Evolutionary conservation across 2,329 filamentous ascomycete genomes (phyloP).

Genomic region (Neonectria punicea): DNA sequence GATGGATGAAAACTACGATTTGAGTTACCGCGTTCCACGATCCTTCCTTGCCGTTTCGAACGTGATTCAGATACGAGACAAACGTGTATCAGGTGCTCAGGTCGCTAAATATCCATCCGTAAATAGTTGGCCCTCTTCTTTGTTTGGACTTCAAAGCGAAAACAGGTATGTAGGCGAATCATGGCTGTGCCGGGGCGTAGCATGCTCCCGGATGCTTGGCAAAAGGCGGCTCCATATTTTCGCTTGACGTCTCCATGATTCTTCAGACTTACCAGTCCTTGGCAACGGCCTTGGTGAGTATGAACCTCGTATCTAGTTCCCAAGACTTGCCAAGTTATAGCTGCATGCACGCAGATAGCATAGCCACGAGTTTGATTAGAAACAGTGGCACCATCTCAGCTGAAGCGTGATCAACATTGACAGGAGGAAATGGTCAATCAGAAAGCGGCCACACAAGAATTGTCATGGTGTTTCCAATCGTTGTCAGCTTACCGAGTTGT

Average conservation of each 20-base stretch:
- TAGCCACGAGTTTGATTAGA: not conserved
- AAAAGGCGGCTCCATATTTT: not conserved
- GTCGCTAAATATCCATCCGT: not conserved
- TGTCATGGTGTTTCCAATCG: not conserved
- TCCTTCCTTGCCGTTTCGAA: not conserved
- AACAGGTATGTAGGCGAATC: not conserved
- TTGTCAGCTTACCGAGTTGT: not conserved
- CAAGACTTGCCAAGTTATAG: not conserved
- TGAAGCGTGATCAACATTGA: not conserved
- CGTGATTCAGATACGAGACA: not conserved
- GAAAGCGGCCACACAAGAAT: not conserved
- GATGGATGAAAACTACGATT: not conserved
- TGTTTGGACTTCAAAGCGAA: not conserved
- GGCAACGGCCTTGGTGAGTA: not conserved
- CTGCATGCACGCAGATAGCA: not conserved
- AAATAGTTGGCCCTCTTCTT: not conserved
- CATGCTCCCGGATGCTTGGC: not conserved
- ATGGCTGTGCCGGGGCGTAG: not conserved
- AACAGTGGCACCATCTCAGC: too few species aligned
- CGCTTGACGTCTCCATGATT: not conserved
- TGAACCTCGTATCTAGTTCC: not conserved
- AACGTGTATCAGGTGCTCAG: not conserved
- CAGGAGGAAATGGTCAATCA: not conserved
- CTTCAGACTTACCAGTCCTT: not conserved
- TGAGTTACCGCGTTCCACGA: not conserved